These are phyloP conservation scores for Tuber calosporum DNA, from an alignment of 495 filamentous ascomycete genomes.

Conservation along the genomic window DNA sequence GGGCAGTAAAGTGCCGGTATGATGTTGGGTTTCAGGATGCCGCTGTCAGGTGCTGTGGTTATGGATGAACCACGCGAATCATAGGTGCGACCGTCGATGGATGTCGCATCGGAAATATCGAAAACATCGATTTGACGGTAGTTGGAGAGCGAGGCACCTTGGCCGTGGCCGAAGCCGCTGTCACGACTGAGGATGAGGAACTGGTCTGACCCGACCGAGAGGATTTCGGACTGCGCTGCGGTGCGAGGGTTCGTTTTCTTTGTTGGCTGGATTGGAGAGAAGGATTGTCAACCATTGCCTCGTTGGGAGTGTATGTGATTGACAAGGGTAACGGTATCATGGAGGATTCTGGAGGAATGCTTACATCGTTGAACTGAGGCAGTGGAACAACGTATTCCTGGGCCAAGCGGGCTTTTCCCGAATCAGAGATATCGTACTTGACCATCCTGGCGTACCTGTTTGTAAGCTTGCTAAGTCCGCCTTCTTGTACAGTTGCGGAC, in stretches of 20 bases:
- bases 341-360: conserved; percentile 18
- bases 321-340: conserved; percentile 26
- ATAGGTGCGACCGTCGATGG: conserved; percentile 53
- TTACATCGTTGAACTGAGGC: conserved; percentile 51
- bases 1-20: conserved; percentile 59
- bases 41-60: conserved; percentile 45
- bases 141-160: conserved; percentile 48
- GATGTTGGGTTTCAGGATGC: conserved; percentile 53
- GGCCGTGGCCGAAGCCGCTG: conserved; percentile 55
- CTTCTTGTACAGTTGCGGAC: conserved; percentile 60
- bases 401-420: conserved; percentile 45
- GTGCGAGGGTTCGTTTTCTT: conserved; percentile 47
- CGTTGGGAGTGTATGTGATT: conserved; percentile 3
- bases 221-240: conserved; percentile 68
- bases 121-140: conserved; percentile 73
- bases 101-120: conserved; percentile 57
- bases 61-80: conserved; percentile 46
- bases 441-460: conserved; percentile 55
- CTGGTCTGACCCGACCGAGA: conserved; percentile 55
- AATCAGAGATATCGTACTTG: conserved; percentile 53
- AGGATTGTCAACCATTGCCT: conserved; percentile 18
- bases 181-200: conserved; percentile 68
- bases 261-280: conserved; percentile 21
- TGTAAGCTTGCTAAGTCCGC: conserved; percentile 52
- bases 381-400: conserved; percentile 65